Conservation (phyloP, 169 alveolate species). For the Cryptosporidium parvum region DNA sequence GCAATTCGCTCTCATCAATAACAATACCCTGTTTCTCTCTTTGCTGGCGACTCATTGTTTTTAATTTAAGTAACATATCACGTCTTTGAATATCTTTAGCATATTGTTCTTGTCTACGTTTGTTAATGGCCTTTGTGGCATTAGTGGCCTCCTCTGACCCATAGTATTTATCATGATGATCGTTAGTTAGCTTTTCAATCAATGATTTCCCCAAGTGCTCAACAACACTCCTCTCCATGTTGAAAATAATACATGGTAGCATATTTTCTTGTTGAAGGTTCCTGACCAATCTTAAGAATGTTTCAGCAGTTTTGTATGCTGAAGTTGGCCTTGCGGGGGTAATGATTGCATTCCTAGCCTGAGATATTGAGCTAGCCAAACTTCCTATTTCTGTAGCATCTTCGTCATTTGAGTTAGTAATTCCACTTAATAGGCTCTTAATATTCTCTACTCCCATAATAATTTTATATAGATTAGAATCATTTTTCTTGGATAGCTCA, state of each 20-base stretch:
- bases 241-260: conserved; percentile 91
- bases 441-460: conserved; percentile 56
- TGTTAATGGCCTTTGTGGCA: conserved; percentile 84
- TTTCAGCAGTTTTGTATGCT: conserved; percentile 76
- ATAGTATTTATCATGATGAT: conserved; percentile 89
- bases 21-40: conserved; percentile 87
- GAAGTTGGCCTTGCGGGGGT: conserved; percentile 38
- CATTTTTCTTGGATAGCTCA: conserved; percentile 45
- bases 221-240: conserved; percentile 85
- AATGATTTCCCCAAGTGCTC: conserved; percentile 83
- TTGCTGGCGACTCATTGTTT: conserved; percentile 86
- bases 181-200: conserved; percentile 81
- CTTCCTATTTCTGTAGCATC: background rate
- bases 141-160: conserved; percentile 87
- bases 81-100: conserved; percentile 83
- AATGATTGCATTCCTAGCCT: conserved; percentile 22
- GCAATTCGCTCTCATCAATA: conserved; percentile 81
- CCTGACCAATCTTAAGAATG: conserved; percentile 81
- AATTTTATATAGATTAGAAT: conserved; percentile 17
- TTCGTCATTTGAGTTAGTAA: background rate
- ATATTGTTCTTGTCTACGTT: conserved; percentile 85
- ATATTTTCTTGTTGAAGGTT: conserved; percentile 83
- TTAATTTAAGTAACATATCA: conserved; percentile 84
- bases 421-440: background rate
- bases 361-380: conserved; percentile 29